Evolutionary conservation across 768 basidiomycete genomes (phyloP), one percentile per base, ranked within the genome.

Genomic region (Leccinum subtestaceum): DNA sequence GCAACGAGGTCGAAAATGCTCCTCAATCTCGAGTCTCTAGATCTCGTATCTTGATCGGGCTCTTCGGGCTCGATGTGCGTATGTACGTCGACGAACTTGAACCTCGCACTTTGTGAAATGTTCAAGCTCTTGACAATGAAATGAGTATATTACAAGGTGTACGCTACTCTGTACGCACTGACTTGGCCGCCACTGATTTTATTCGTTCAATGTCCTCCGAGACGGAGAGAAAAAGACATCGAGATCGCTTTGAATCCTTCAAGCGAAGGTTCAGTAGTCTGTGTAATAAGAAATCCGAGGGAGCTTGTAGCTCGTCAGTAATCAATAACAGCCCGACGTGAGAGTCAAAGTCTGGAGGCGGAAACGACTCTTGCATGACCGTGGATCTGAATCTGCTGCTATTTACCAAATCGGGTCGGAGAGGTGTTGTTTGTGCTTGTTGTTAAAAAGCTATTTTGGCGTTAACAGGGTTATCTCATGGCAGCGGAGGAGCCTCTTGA

Each of bases 221-320:
- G 8, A 84, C 76, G 5, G 87, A 84, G 7, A 91, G 69, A 5
- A 91, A 67, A 45, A 86, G 71, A 45, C 78, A 77, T 49, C 68
- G 74, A 38, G 78, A 67, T 8, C 43, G 63, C 23, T 58, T 67
- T n/a, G 64, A 53, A 47, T 69, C 63, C 69, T 88, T 90, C 45
- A 88, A 71, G 57, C 85, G 81, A 3, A 76, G 63, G 21, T 76
- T 69, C 4, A 92, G 62, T 47, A 77, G 72, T 11, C 77, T 77
- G 60, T 89, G 84, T 1, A 93, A 76, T 10, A 91, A 64, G 63
- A 92, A 93, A 59, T 91, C 88, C 11, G 84, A 87, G 2, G 91
- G 86, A 0, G 91, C 82, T 0, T 79, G 74, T 0, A 92, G 76
- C 52, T 89, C 80, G 64, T 93, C 91, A 6, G 89, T 88, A 6